Base-by-base conservation (phyloP, 2,329 filamentous ascomycete genomes). In the Beauveria varroae region DNA sequence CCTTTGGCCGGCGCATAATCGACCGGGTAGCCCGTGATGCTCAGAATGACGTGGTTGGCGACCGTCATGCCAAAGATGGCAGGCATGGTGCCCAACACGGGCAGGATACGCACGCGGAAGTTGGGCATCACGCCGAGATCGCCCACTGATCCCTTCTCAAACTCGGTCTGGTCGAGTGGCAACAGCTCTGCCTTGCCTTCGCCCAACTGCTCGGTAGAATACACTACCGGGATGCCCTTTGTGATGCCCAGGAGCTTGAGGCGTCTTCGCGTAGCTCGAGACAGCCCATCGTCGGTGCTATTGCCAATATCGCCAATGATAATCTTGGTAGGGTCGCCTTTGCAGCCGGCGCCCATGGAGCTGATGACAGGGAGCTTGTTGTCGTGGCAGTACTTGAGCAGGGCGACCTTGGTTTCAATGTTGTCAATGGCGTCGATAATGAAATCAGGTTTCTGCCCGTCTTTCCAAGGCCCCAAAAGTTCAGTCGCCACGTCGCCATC, bases 361-460 rank as follows among this genome's bases (percentile, higher is more conserved):
- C 91, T 95, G 64, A 99, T 93, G 30, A 99, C 91, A 1, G 86
- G 88, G 28, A 98, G 78, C 1, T 82, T 79, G 70, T 91, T 83
- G 63, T 86, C 83, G 71, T 93, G 82, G 75, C 95, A 99, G 76
- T 96, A 96, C 68, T 91, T 87, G 46, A 99, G 80, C 60, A 99
- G 78, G 20, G 88, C 89, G 3, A 99, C 93, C 77, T 99, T 99
- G 59, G 91, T 96, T 57, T 96, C 91, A 64, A 99, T 98, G 71
- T 99, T 98, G 74, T 99, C 95, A 66, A 99, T 99, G 24, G 93
- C 96, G 74, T 99, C 95, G 41, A 99, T 85, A n/a, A 99, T 86
- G 69, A 88, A 99, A 68, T 93, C 88, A 1, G 93, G 92, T 68
- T 81, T 81, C 70, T 82, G 83, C 18, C 79, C 85, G 5, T 74